Conservation (phyloP, 1,284 basidiomycete species). For the Kalmanozyma brasiliensis region DNA sequence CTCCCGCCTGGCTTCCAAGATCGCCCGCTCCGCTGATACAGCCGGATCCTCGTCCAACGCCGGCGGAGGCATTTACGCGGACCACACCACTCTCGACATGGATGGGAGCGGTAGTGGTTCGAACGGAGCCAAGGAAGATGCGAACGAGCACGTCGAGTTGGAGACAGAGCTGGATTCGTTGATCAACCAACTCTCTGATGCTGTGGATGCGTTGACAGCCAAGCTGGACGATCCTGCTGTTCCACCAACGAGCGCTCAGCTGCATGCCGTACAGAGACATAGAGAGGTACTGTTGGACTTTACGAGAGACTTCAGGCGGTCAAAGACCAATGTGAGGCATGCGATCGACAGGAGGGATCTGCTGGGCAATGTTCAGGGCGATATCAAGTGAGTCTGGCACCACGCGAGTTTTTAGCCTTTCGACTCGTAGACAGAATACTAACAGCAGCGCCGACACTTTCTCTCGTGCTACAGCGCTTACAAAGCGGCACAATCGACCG, state of each 20-base stretch:
- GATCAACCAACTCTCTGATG: slow-evolving; percentile 71
- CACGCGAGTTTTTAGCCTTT: too few species aligned
- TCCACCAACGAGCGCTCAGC: slow-evolving; percentile 83
- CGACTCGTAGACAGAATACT: too few species aligned
- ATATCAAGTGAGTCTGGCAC: slow-evolving; percentile 82
- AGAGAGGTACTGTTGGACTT: slow-evolving; percentile 90
- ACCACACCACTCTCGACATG: slow-evolving; percentile 47
- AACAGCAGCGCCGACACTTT: too few species aligned
- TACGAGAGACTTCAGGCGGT: slow-evolving; percentile 74
- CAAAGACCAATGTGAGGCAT: slow-evolving; percentile 72
- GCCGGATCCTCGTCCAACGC: slow-evolving; percentile 13
- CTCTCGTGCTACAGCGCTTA: slow-evolving; percentile 71
- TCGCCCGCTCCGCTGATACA: slow-evolving; percentile 71
- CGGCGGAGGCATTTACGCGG: slow-evolving; percentile 15
- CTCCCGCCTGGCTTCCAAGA: slow-evolving; percentile 81
- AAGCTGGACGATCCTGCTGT: slow-evolving; percentile 79
- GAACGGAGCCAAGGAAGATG: slow-evolving; percentile 12
- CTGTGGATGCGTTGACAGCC: slow-evolving; percentile 71
- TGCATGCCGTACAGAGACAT: slow-evolving; percentile 88
- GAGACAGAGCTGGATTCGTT: slow-evolving; percentile 87
- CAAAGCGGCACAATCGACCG: slow-evolving; percentile 77
- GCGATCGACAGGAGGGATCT: slow-evolving; percentile 87
- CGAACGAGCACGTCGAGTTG: slow-evolving; percentile 61
- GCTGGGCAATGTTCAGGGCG: slow-evolving; percentile 89
- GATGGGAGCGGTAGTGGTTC: slow-evolving; percentile 10